Evolutionary conservation across 1,284 basidiomycete genomes (phyloP).

Genomic region (Sutorius eximius): DNA sequence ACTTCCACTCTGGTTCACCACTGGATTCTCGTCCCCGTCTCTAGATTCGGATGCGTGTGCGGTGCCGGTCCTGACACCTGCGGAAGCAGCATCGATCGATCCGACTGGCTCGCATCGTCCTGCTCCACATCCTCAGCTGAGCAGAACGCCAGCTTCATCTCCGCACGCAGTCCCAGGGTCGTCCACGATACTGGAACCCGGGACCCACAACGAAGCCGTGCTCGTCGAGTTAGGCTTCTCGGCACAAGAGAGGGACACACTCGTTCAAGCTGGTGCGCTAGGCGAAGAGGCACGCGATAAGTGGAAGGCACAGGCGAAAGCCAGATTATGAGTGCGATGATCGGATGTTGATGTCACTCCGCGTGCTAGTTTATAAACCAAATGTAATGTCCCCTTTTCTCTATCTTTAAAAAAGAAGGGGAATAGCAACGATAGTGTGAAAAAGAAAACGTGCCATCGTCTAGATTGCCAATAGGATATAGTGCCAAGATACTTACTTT

Average conservation of each 20-base stretch:
- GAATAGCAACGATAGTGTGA: not conserved
- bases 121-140: constrained; percentile 50
- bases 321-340: constrained; percentile 18
- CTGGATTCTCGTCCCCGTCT: not conserved
- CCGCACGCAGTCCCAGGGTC: constrained; percentile 1
- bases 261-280: constrained; percentile 47
- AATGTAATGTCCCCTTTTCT: not conserved
- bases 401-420: not conserved
- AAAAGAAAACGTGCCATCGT: constrained; percentile 4
- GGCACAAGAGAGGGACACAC: constrained; percentile 35
- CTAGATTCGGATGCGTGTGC: constrained; percentile 75
- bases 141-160: constrained; percentile 29
- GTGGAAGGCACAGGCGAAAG: constrained; percentile 9
- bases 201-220: constrained; percentile 54
- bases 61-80: constrained; percentile 68
- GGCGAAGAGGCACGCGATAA: constrained; percentile 29
- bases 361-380: constrained; percentile 12
- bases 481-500: not conserved
- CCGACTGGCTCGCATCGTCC: constrained; percentile 41
- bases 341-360: not conserved
- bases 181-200: constrained; percentile 40
- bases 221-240: constrained; percentile 48
- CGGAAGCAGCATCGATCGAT: constrained; percentile 53
- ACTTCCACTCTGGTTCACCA: not conserved
- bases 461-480: constrained; percentile 14